Evolutionary conservation across 2,329 filamentous ascomycete genomes (phyloP).

Genomic region (Arthrobotrys pseudoclavata): DNA sequence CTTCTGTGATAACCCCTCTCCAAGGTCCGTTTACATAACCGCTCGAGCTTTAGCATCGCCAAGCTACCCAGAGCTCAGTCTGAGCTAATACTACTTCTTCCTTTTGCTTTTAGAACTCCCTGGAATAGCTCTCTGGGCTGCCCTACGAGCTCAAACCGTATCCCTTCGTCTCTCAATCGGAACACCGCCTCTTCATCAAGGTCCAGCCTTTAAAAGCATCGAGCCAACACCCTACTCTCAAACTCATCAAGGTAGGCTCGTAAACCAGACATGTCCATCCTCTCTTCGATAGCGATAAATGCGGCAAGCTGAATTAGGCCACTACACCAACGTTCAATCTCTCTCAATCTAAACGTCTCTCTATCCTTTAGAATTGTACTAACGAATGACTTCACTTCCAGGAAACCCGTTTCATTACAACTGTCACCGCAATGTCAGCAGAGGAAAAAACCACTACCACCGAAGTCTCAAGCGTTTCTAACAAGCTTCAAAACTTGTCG

Average conservation of each 20-base stretch:
- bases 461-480: constrained; percentile 49
- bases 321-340: neutral
- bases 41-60: neutral
- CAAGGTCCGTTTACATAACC: neutral
- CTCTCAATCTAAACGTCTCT: too few relatives aligned
- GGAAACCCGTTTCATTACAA: constrained; percentile 61
- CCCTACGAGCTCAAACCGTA: neutral
- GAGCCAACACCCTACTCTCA: neutral
- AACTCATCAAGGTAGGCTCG: constrained; percentile 7
- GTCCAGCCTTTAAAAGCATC: neutral
- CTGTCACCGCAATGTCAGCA: constrained; percentile 60
- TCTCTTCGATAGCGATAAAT: neutral
- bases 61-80: neutral
- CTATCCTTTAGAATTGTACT: neutral
- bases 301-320: too few relatives aligned
- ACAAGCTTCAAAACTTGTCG: constrained; percentile 72
- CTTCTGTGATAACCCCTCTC: neutral
- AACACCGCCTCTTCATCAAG: neutral
- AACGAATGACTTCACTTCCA: neutral
- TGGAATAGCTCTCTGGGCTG: neutral
- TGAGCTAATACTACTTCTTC: neutral
- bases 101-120: neutral
- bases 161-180: neutral
- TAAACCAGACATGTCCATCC: neutral
- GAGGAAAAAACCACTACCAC: constrained; percentile 60